phyloP scores from a whole-genome alignment of 148 eudicot genomes.

The Bassia scoparia region DNA sequence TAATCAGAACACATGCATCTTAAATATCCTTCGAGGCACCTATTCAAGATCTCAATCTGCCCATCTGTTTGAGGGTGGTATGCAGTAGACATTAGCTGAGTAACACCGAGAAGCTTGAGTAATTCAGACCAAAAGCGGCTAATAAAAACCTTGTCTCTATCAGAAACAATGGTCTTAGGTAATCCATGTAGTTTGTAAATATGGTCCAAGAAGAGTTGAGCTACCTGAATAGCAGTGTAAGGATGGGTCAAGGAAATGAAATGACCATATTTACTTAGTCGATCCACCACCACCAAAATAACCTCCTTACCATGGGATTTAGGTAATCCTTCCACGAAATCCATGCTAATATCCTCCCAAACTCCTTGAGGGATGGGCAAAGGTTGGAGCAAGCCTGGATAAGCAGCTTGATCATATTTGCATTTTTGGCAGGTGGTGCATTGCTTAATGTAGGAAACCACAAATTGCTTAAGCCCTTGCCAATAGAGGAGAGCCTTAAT shows the following conservation, averaged over 20 bases:
- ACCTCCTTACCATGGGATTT: neutral
- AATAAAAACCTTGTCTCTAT: neutral
- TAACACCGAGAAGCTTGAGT: too few relatives aligned
- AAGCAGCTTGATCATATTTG: too few relatives aligned
- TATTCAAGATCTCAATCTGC: too few relatives aligned
- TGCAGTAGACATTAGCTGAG: too few relatives aligned
- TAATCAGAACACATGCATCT: too few relatives aligned
- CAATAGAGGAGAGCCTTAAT: neutral
- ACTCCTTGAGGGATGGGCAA: neutral
- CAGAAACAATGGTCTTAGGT: neutral
- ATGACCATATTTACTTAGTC: neutral
- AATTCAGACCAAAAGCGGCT: constrained; percentile 1
- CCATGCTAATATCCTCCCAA: neutral
- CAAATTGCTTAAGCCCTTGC: neutral
- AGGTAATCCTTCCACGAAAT: neutral
- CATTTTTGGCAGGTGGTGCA: neutral
- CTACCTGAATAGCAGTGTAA: neutral
- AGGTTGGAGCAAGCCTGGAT: neutral
- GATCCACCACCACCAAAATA: neutral
- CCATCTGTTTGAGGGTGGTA: too few relatives aligned
- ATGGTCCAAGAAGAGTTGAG: neutral
- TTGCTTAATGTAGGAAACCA: neutral
- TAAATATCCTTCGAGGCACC: too few relatives aligned
- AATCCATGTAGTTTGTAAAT: neutral
- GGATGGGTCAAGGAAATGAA: constrained; percentile 12